phyloP scores from a whole-genome alignment of 106 monocot genomes.

The Dactylorhiza incarnata region DNA sequence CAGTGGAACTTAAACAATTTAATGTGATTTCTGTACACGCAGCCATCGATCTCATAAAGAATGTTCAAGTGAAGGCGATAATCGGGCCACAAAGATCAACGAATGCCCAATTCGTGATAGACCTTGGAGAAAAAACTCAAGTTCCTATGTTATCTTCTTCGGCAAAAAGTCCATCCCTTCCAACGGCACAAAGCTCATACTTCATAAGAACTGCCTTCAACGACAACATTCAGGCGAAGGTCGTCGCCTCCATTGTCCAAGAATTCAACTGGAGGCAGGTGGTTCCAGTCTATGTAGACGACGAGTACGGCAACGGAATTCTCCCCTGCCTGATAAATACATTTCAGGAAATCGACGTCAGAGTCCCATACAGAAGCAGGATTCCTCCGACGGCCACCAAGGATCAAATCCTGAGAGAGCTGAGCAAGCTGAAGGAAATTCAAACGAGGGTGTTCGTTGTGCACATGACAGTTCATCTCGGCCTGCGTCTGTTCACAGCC shows the following conservation, averaged over 20 bases:
- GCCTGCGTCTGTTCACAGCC: constrained; percentile 22
- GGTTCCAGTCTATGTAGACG: constrained; percentile 59
- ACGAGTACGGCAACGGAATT: constrained; percentile 41
- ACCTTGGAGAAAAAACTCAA: constrained; percentile 47
- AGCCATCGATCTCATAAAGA: constrained; percentile 72
- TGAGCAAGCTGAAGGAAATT: constrained; percentile 30
- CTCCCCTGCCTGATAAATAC: constrained; percentile 50
- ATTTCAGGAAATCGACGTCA: constrained; percentile 25
- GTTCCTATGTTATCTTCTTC: constrained; percentile 81
- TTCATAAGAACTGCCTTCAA: constrained; percentile 52
- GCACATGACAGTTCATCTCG: constrained; percentile 38
- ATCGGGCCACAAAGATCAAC: constrained; percentile 65
- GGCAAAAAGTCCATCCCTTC: constrained; percentile 48
- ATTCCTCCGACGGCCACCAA: constrained; percentile 32
- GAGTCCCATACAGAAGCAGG: constrained; percentile 36
- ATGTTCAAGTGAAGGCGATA: constrained; percentile 58
- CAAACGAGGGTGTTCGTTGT: constrained; percentile 65
- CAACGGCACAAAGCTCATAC: constrained; percentile 23
- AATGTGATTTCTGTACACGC: constrained; percentile 1
- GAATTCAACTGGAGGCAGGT: constrained; percentile 54
- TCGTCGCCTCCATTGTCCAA: constrained; percentile 53
- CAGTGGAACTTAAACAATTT: neutral
- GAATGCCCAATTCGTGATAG: constrained; percentile 57
- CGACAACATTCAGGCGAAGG: constrained; percentile 48
- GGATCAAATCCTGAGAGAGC: constrained; percentile 21